Evolutionary conservation across 306 rosid genomes (phyloP).

Genomic region (Vigna angularis): DNA sequence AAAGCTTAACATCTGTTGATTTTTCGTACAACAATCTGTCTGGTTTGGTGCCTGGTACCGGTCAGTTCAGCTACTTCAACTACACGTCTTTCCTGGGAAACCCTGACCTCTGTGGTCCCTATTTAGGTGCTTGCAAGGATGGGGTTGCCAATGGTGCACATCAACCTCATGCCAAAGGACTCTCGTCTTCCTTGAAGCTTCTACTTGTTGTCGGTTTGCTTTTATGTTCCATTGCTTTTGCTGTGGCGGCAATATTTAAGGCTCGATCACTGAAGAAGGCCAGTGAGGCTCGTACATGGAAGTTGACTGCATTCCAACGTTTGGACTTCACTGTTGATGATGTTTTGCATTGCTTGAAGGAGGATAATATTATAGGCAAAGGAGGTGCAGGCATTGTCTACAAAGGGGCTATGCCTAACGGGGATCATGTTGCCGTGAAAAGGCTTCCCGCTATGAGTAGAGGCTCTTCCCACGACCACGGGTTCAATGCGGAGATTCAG

Average conservation of each 20-base stretch:
- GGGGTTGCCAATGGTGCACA: constrained; percentile 65
- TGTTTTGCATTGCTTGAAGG: constrained; percentile 86
- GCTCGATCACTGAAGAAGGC: constrained; percentile 89
- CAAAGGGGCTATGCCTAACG: constrained; percentile 80
- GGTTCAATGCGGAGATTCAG: constrained; percentile 98
- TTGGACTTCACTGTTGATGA: constrained; percentile 92
- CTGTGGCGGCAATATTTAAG: constrained; percentile 79
- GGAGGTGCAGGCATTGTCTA: constrained; percentile 99
- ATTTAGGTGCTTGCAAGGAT: constrained; percentile 85
- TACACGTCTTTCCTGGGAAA: constrained; percentile 90
- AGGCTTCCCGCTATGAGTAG: constrained; percentile 91
- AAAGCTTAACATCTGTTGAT: constrained; percentile 91
- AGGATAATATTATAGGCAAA: constrained; percentile 93
- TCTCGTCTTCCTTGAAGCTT: constrained; percentile 83
- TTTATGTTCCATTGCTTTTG: constrained; percentile 76
- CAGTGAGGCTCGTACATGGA: constrained; percentile 87
- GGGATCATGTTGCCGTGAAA: constrained; percentile 88
- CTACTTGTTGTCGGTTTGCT: constrained; percentile 81
- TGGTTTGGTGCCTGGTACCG: constrained; percentile 95
- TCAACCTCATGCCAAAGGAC: constrained; percentile 63
- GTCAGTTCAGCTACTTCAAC: constrained; percentile 96
- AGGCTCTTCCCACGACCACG: constrained; percentile 95
- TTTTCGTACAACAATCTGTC: constrained; percentile 95
- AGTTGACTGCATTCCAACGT: constrained; percentile 89
- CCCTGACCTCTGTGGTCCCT: constrained; percentile 87